phyloP scores from a whole-genome alignment of 2,329 filamentous ascomycete species.

The Arthrobotrys megalospora region DNA sequence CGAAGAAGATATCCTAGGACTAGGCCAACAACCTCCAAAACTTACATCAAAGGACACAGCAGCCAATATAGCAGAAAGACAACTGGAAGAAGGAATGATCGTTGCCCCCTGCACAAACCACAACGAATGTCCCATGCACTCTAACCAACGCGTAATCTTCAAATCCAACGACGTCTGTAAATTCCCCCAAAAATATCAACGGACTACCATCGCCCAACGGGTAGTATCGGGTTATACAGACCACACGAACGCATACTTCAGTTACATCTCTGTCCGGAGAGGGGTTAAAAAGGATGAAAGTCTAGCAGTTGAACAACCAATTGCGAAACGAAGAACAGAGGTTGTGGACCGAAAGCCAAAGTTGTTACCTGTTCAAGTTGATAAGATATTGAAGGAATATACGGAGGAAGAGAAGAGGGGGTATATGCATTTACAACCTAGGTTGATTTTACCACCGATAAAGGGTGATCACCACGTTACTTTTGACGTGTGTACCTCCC shows the following conservation, averaged over 20 bases:
- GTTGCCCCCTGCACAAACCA: conserved; percentile 91
- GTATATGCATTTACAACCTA: conserved; percentile 80
- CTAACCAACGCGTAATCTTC: conserved; percentile 75
- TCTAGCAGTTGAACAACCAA: conserved; percentile 61
- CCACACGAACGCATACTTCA: conserved; percentile 78
- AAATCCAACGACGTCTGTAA: conserved; percentile 92
- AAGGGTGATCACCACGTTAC: conserved; percentile 91
- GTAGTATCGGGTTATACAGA: conserved; percentile 73
- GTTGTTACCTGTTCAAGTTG: conserved; percentile 16
- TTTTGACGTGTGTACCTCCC: conserved; percentile 90
- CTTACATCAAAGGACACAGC: conserved; percentile 69
- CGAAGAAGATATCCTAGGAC: conserved; percentile 64
- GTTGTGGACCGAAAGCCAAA: conserved; percentile 60
- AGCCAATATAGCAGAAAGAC: not conserved
- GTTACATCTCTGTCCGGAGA: conserved; percentile 87
- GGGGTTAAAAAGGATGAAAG: conserved; percentile 72
- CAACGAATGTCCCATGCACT: conserved; percentile 88
- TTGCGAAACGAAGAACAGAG: conserved; percentile 65
- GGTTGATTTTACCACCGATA: conserved; percentile 82
- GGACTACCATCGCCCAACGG: conserved; percentile 84
- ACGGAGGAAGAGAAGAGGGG: conserved; percentile 65
- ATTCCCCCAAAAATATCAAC: conserved; percentile 89
- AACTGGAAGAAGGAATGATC: conserved; percentile 72
- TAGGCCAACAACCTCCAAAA: conserved; percentile 62
- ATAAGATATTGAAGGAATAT: conserved; percentile 52